These are phyloP conservation scores for Nelumbo lutea DNA, from an alignment of 164 flowering plant genomes.

Conservation along the genomic window DNA sequence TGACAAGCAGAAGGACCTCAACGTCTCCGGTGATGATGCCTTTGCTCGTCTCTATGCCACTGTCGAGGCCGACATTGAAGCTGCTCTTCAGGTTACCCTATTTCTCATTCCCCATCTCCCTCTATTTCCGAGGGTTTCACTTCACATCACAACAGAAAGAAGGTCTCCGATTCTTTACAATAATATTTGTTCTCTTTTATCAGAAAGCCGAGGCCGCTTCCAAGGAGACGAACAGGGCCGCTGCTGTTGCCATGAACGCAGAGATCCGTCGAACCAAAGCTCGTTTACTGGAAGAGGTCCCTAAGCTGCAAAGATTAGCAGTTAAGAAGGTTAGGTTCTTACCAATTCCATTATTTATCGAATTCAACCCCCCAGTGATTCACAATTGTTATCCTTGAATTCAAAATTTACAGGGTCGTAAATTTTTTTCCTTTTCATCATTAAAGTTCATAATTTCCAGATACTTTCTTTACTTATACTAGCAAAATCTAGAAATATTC, in stretches of 20 bases:
- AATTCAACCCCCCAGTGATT: too few relatives aligned
- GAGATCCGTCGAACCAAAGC: constrained; percentile 93
- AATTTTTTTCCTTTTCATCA: too few relatives aligned
- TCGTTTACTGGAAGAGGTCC: constrained; percentile 77
- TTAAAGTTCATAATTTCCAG: too few relatives aligned
- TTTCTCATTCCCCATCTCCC: neutral
- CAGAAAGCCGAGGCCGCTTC: constrained; percentile 82
- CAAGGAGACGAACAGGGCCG: constrained; percentile 67
- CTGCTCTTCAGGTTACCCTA: constrained; percentile 51
- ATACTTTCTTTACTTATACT: too few relatives aligned
- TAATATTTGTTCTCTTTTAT: neutral
- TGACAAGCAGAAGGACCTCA: constrained; percentile 64
- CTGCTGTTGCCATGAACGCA: constrained; percentile 82
- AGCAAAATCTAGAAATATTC: too few relatives aligned
- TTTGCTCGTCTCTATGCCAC: constrained; percentile 72
- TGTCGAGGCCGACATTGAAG: constrained; percentile 72
- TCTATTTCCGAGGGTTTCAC: neutral
- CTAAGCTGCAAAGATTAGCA: constrained; percentile 83
- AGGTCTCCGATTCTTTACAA: neutral
- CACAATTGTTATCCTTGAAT: too few relatives aligned
- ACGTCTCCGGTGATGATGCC: constrained; percentile 77
- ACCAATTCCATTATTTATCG: too few relatives aligned
- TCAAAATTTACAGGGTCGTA: too few relatives aligned
- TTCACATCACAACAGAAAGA: neutral
- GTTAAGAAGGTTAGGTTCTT: constrained; percentile 51